Base-by-base conservation (phyloP, 1,284 basidiomycete genomes). In the Stygiomarasmius scandens region DNA sequence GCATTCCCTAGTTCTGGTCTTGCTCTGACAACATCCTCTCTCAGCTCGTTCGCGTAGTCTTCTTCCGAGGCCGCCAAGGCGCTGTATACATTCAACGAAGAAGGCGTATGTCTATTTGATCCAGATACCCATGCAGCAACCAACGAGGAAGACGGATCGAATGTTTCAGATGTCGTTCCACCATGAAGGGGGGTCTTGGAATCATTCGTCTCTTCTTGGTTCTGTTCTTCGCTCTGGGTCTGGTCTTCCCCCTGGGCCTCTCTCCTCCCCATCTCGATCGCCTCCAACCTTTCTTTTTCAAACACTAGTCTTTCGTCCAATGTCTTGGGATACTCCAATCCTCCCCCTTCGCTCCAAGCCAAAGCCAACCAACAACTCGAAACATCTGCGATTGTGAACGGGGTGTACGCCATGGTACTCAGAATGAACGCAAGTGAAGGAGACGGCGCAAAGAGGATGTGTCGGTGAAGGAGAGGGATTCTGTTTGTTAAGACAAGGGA, bases 341-440 rank as follows among this genome's bases (percentile, higher is more conserved):
- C 54, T 11, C 52, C 55, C 1, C 25, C 29, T 16, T n/a, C 38
- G 2, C 41, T 41, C 58, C 58, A 60, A n/a, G 51, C 51, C 9
- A 60, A 47, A 5, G 55, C 45, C 5, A 60, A 46, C 58, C 58
- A 60, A 6, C 54, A 51, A 41, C 50, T 54, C 8, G 55, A 49
- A 14, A 60, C 36, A 43, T 60, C 55, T 3, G 55, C 46, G 2
- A 60, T 46, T 2, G 52, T 54, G 48, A 60, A 60, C 2, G 58
- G 58, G 4, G 54, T 56, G n/a, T 49, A 50, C 5, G 58, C 50
- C 22, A 58, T 22, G 3, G 36, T 51, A 20, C 52, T 43, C 25
- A 77, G 77, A 43, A 76, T 70, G 65, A 82, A 80, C 3, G 75
- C 78, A 1, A 82, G 66, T 0, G 75, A 68, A 2, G 78, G 72